Percentiles rank a stretch among this genome's conserved stretches.
Conservation (phyloP, 306 rosid species). For the Dalbergia cochinchinensis region DNA sequence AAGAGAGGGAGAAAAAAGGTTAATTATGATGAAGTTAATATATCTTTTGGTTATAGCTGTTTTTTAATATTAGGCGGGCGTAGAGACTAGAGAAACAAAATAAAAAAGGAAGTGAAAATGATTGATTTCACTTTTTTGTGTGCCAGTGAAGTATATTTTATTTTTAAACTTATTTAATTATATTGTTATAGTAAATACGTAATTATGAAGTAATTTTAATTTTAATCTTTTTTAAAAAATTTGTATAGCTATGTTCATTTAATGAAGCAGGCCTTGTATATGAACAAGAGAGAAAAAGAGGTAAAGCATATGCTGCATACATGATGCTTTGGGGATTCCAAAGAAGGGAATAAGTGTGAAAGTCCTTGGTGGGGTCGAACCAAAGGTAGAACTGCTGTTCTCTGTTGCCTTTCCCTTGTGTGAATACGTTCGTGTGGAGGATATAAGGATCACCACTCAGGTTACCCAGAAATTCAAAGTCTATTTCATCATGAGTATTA, state of each 20-base stretch:
- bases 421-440: conserved; percentile 65
- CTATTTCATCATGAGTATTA: conserved; percentile 67
- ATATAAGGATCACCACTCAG: conserved; percentile 74
- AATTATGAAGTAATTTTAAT: not conserved
- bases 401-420: conserved; percentile 68
- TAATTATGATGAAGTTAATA: not conserved
- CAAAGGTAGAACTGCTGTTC: conserved; percentile 74
- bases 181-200: not conserved
- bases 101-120: not conserved
- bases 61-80: too few species aligned
- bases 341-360: conserved; percentile 73
- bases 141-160: not conserved
- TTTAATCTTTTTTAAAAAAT: not conserved
- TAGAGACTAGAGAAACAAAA: not conserved
- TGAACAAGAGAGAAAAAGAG: conserved; percentile 9
- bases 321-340: conserved; percentile 76
- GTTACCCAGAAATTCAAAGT: conserved; percentile 75
- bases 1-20: not conserved
- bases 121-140: not conserved
- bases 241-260: conserved; percentile 5
- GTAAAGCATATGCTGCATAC: conserved; percentile 42
- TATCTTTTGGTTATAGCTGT: not conserved
- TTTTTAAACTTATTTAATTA: not conserved
- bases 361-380: conserved; percentile 79
- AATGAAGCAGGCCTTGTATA: not conserved